Conservation (phyloP, 176 grass and related monocot species). For the Carex parvula region DNA sequence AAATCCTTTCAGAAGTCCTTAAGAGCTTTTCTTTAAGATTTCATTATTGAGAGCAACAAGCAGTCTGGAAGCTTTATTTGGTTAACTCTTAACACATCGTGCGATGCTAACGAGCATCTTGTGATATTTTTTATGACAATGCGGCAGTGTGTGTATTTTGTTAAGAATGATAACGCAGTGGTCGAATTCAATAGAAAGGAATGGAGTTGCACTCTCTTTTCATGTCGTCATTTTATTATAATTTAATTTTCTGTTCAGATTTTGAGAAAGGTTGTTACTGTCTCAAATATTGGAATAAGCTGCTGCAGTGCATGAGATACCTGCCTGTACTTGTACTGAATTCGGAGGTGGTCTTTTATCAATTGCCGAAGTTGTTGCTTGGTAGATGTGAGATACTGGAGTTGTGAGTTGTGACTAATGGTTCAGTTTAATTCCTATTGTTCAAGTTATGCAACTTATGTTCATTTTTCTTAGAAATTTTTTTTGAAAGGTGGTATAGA, state of each 20-base stretch:
- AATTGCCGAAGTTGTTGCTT: background rate
- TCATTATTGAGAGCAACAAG: background rate
- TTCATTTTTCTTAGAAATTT: background rate
- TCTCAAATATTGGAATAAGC: background rate
- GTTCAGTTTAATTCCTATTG: background rate
- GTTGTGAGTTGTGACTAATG: background rate
- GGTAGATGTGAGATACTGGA: background rate
- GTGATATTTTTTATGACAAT: background rate
- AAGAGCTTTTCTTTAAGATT: background rate
- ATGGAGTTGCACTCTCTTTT: background rate
- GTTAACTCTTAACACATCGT: background rate
- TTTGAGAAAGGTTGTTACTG: too few relatives aligned
- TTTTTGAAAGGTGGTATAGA: background rate
- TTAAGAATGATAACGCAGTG: background rate
- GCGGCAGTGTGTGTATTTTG: background rate
- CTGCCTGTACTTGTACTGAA: background rate
- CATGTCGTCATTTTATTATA: background rate
- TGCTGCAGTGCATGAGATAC: background rate
- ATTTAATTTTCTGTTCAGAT: too few relatives aligned
- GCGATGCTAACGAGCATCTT: background rate
- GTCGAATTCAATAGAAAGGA: background rate
- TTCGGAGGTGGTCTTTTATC: background rate
- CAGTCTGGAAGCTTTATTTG: too few relatives aligned
- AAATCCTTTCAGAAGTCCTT: background rate
- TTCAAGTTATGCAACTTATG: background rate